Evolutionary conservation across 768 basidiomycete species (phyloP).

Genomic region (Pisolithus microcarpus): DNA sequence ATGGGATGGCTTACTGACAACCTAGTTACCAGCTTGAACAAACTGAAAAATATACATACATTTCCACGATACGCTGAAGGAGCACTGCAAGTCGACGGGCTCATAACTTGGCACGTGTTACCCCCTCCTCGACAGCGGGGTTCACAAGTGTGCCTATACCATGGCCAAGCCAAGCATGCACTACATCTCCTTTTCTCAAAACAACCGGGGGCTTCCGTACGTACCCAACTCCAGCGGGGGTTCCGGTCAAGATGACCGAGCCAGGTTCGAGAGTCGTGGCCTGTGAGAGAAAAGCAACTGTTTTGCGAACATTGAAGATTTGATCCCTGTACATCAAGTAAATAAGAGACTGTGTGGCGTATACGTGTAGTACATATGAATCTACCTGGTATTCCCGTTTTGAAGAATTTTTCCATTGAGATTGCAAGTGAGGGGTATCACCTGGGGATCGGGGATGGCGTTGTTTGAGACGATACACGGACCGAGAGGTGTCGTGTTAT

Average conservation of each 20-base stretch:
- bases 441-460: slow-evolving; percentile 60
- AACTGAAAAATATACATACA: no score
- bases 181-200: slow-evolving; percentile 67
- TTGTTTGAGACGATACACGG: slow-evolving; percentile 70
- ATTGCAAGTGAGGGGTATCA: slow-evolving; percentile 50
- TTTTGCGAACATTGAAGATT: slow-evolving; percentile 45
- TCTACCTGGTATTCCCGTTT: slow-evolving; percentile 68
- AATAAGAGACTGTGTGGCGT: background rate
- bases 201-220: slow-evolving; percentile 62
- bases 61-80: no score
- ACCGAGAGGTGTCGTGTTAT: slow-evolving; percentile 55
- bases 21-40: no score
- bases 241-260: slow-evolving; percentile 76
- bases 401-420: slow-evolving; percentile 67
- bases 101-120: slow-evolving; percentile 37
- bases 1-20: no score
- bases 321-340: background rate
- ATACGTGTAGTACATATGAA: background rate
- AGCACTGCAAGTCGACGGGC: background rate
- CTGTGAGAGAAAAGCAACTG: slow-evolving; percentile 75
- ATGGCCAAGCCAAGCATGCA: slow-evolving; percentile 55
- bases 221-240: slow-evolving; percentile 78
- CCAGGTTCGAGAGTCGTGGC: slow-evolving; percentile 79
- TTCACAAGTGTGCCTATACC: slow-evolving; percentile 76
- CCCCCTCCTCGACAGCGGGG: slow-evolving; percentile 63